phyloP scores from a whole-genome alignment of 495 filamentous ascomycete genomes.

The Talaromyces stipitatus region DNA sequence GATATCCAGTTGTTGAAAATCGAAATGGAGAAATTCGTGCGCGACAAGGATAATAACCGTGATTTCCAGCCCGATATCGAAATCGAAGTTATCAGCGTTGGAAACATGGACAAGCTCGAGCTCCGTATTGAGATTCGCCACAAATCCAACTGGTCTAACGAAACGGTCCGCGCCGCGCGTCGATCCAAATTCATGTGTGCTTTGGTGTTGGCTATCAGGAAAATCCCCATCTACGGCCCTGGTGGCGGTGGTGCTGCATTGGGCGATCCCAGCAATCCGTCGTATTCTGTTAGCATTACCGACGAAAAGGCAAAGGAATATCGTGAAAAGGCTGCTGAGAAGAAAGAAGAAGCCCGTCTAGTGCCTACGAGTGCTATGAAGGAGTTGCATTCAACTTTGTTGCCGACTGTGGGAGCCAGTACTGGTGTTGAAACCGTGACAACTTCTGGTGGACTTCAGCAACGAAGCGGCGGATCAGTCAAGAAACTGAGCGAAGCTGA shows the following conservation, averaged over 20 bases:
- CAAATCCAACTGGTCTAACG: conserved; percentile 96
- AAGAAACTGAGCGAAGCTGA: conserved; percentile 29
- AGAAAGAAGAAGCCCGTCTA: conserved; percentile 56
- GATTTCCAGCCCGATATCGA: conserved; percentile 85
- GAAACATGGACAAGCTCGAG: conserved; percentile 80
- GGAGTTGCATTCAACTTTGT: neutral
- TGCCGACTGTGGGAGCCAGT: conserved; percentile 20
- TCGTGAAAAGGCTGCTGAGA: conserved; percentile 49
- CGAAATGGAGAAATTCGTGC: conserved; percentile 79
- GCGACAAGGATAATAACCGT: conserved; percentile 75
- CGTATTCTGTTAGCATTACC: conserved; percentile 64
- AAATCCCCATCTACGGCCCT: conserved; percentile 78
- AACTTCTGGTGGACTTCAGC: conserved; percentile 16
- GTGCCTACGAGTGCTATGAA: conserved; percentile 32
- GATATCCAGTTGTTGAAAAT: conserved; percentile 74
- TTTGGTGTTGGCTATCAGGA: conserved; percentile 74
- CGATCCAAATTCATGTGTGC: conserved; percentile 97
- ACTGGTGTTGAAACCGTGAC: conserved; percentile 28
- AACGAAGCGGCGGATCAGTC: conserved; percentile 25
- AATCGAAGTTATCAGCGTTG: conserved; percentile 70
- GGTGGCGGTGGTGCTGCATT: conserved; percentile 62
- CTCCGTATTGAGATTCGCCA: conserved; percentile 79
- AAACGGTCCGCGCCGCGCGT: conserved; percentile 69
- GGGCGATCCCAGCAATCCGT: conserved; percentile 61
- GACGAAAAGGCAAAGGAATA: conserved; percentile 54